A percentile compares a stretch with the other conserved stretches of the same genome.
These are phyloP conservation scores for Nidularia pulvinata DNA, from an alignment of 768 basidiomycete species.

Conservation along the genomic window DNA sequence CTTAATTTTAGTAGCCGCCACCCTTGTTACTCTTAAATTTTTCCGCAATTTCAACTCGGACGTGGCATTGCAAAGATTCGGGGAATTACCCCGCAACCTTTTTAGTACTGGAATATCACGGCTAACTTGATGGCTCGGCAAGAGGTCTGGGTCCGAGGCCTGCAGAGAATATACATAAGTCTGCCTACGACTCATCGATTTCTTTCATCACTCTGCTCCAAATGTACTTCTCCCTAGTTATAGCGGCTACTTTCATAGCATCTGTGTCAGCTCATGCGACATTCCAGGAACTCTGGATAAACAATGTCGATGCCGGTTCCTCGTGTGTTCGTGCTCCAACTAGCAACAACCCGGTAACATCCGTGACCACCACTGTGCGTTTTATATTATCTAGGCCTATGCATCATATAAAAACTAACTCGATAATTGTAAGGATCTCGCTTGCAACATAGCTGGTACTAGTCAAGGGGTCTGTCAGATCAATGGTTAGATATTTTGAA, in stretches of 20 bases:
- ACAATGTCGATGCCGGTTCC: conserved; percentile 42
- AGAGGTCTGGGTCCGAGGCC: too few relatives aligned
- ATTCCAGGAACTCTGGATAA: conserved; percentile 55
- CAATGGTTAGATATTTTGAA: conserved; percentile 24
- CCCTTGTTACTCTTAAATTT: too few relatives aligned
- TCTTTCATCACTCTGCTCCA: too few relatives aligned
- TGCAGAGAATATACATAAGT: too few relatives aligned
- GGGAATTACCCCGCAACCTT: too few relatives aligned
- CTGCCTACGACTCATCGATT: too few relatives aligned
- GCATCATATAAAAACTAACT: background rate
- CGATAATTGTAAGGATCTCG: conserved; percentile 31
- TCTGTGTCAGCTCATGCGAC: conserved; percentile 50
- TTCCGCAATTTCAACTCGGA: too few relatives aligned
- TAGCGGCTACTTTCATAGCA: conserved; percentile 28
- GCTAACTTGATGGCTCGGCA: too few relatives aligned
- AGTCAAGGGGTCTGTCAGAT: conserved; percentile 38
- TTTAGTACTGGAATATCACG: too few relatives aligned
- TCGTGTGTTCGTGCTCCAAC: conserved; percentile 43
- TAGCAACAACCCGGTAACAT: conserved; percentile 47
- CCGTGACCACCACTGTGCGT: conserved; percentile 30
- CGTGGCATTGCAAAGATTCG: too few relatives aligned
- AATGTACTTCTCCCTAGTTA: conserved; percentile 7
- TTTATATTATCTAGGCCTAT: background rate
- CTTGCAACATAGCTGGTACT: conserved; percentile 40
- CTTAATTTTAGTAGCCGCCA: too few relatives aligned